Evolutionary conservation across 139 green algal species (phyloP), one percentile per base, ranked within the genome.

Genomic region (Coelastrella sp.): DNA sequence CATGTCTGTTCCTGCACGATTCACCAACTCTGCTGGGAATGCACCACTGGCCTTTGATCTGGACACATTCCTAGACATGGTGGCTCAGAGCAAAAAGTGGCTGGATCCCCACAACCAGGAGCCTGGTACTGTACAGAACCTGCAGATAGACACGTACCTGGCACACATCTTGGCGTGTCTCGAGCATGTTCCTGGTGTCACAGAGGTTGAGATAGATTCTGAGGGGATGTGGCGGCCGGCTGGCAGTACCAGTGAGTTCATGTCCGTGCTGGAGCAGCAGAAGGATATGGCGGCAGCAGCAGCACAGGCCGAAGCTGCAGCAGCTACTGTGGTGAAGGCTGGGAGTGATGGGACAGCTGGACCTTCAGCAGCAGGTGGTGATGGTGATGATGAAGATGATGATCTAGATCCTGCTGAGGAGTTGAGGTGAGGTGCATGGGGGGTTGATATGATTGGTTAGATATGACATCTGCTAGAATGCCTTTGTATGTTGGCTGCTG

Each of bases 71-170:
- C 86, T 98, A 63, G 86, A 84, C 17, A 90, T 94, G 82, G 93
- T 87, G 21, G 30, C 91, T 79, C 87, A 90, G 78, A 96, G 90
- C 38, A 90, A 91, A 86, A 98, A 98, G 91, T 98, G 95, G 95
- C 91, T 96, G 86, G 96, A 95, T 89, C 95, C 95, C 0, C 91
- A 93, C 86, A 93, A 85, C 78, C 88, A 95, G 73, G 80, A 86
- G 43, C 86, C 92, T 78, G 84, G 79, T n/a, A 83, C 62, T 3
- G 78, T 97, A 48, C 84, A 89, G 71, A 76, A 93, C 77, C 87
- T 97, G 80, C 85, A 94, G 87, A 85, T 94, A 38, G 93, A 96
- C 81, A 59, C 66, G 3, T 96, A 89, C 81, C 86, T 93, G 57
- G 72, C 84, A n/a, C 75, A 63, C 32, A 78, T 94, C 45, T 85